Percentiles rank a stretch among this genome's conserved stretches.
phyloP scores from a whole-genome alignment of 345 rosid species.

The Eucalyptus tenuipes region DNA sequence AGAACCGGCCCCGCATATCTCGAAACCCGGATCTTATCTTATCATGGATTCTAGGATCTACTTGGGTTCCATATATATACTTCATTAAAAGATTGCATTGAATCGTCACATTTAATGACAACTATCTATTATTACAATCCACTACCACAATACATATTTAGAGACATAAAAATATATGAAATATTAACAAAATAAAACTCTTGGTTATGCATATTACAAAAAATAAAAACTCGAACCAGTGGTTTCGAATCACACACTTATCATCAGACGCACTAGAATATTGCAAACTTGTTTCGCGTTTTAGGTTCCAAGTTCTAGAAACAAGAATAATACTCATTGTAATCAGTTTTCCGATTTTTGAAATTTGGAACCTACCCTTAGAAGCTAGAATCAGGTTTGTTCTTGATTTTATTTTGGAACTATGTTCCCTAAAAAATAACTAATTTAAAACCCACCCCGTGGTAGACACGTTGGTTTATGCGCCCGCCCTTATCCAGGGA shows the following conservation, averaged over 20 bases:
- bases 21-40: rapidly evolving
- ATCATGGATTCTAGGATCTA: rapidly evolving
- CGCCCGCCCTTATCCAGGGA: no score
- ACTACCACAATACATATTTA: neutral
- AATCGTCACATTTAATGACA: rapidly evolving
- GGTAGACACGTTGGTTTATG: no score
- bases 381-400: rapidly evolving
- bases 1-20: rapidly evolving
- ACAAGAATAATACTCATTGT: rapidly evolving
- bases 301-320: no score
- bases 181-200: no score
- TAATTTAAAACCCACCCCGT: no score
- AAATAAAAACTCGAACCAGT: no score
- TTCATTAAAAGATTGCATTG: no score
- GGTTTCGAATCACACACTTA: neutral
- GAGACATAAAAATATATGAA: no score
- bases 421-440: neutral
- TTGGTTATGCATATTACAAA: rapidly evolving
- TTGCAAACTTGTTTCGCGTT: rapidly evolving
- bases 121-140: rapidly evolving
- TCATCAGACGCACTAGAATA: neutral
- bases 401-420: rapidly evolving
- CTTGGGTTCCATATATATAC: rapidly evolving
- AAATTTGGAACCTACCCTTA: rapidly evolving
- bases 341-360: no score